A percentile compares a stretch with the other conserved stretches of the same genome.
These are phyloP conservation scores for Pestalotiopsis sp. DNA, from an alignment of 2,329 filamentous ascomycete genomes.

Conservation along the genomic window DNA sequence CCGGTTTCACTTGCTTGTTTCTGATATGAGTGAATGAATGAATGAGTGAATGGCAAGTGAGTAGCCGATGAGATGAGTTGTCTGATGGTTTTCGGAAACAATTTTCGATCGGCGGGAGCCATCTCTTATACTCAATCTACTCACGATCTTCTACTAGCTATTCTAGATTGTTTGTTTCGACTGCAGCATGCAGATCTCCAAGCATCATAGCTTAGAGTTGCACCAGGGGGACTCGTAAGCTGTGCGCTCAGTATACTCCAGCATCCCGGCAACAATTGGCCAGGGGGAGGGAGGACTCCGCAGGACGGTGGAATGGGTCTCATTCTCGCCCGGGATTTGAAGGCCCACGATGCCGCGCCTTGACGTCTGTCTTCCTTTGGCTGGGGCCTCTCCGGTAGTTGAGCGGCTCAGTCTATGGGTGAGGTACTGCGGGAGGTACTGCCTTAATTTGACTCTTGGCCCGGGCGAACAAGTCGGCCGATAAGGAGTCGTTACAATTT, in stretches of 20 bases:
- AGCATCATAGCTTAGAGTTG: neutral
- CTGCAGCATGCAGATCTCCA: neutral
- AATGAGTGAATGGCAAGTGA: neutral
- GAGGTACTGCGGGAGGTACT: neutral
- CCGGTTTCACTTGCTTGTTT: neutral
- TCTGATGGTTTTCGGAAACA: neutral
- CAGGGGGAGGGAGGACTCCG: neutral
- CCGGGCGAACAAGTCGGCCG: neutral
- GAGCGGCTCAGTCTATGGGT: neutral
- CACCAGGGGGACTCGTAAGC: neutral
- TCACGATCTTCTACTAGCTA: neutral
- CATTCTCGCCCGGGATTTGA: neutral
- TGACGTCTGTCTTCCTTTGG: neutral
- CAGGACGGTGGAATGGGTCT: neutral
- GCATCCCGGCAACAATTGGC: neutral
- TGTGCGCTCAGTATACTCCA: neutral
- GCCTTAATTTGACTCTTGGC: neutral
- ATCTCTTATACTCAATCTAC: neutral
- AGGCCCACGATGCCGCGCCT: neutral
- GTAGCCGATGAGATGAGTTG: neutral
- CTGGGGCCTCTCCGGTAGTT: neutral
- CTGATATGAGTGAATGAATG: neutral
- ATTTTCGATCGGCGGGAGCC: neutral
- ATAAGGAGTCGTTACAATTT: neutral
- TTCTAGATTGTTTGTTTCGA: neutral